Conservation (phyloP, 2,329 filamentous ascomycete genomes). For the Penicillium corylophilum region DNA sequence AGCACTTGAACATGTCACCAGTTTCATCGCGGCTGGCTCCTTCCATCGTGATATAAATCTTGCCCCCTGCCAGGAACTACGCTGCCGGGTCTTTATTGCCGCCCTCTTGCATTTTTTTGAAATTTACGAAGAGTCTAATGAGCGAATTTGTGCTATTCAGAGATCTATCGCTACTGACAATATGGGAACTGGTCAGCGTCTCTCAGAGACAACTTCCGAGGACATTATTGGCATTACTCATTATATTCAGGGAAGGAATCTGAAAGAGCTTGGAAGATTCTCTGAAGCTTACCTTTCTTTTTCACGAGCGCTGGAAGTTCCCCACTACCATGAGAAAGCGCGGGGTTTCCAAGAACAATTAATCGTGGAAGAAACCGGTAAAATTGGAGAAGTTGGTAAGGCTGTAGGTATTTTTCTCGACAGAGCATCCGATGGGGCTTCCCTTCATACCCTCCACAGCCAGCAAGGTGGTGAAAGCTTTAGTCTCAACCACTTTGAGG, state of each 20-base stretch:
- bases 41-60: background rate
- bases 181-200: background rate
- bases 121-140: background rate
- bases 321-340: conserved; percentile 19
- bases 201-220: background rate
- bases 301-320: conserved; percentile 11
- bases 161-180: background rate
- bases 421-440: background rate
- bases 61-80: background rate
- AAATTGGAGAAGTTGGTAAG: conserved; percentile 3
- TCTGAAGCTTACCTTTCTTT: conserved; percentile 18
- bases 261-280: conserved; percentile 14
- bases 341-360: conserved; percentile 12
- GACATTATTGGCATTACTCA: conserved; percentile 16
- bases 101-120: background rate
- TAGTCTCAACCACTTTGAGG: background rate
- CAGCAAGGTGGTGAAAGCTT: background rate
- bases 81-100: background rate
- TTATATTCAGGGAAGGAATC: conserved; percentile 20
- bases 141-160: background rate
- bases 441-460: conserved; percentile 3
- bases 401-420: background rate
- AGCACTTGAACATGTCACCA: background rate
- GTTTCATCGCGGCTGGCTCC: background rate
- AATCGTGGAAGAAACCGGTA: conserved; percentile 5